Base-by-base conservation (phyloP, 768 basidiomycete species). In the Amanita muscaria region DNA sequence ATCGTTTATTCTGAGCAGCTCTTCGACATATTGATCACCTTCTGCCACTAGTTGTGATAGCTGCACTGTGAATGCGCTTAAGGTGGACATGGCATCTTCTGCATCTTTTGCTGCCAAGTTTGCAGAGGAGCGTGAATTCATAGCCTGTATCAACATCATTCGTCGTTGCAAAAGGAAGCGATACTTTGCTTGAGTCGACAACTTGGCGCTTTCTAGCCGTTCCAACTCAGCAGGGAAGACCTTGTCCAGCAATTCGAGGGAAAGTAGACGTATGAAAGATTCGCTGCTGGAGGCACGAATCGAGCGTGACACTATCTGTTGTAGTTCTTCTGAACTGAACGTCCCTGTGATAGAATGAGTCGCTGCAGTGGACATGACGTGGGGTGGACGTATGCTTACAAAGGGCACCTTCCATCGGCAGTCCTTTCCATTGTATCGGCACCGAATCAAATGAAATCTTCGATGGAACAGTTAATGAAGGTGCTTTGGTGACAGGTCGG, bases 91-190 rank as follows among this genome's bases (percentile, higher is more conserved):
- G 2, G 59, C 64, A 19, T 63, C 64, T 35, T 71, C 69, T 19
- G 56, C 62, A 35, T 66, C 63, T 46, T 56, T 62, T 33, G 63
- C 63, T 30, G 59, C 56, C 23, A 36, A 3, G 14, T 60, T 58
- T 2, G 64, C 59, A 0, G 59, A 49, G 3, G 73, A 67, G 23
- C 68, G 69, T 0, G 82, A 76, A 48, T 76, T 75, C 36, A 88
- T 65, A 3, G 81, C 82, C 43, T 85, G 83, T 18, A 88, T 62
- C 19, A 83, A 64, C 78, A 83, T 84, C 1, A 79, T 77, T 29
- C 83, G 68, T 6, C 82, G 66, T 15, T 79, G 76, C 29, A 76
- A 72, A 37, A 78, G 73, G 53, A 84, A 85, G 7, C 80, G 73
- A 56, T 83, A 84, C 51, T 73, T 77, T 4, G 79, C 68, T 53